Percentiles rank a stretch among this genome's conserved stretches.
Evolutionary conservation across 139 green algal species (phyloP).

Genomic region (Raphidocelis subcapitata): DNA sequence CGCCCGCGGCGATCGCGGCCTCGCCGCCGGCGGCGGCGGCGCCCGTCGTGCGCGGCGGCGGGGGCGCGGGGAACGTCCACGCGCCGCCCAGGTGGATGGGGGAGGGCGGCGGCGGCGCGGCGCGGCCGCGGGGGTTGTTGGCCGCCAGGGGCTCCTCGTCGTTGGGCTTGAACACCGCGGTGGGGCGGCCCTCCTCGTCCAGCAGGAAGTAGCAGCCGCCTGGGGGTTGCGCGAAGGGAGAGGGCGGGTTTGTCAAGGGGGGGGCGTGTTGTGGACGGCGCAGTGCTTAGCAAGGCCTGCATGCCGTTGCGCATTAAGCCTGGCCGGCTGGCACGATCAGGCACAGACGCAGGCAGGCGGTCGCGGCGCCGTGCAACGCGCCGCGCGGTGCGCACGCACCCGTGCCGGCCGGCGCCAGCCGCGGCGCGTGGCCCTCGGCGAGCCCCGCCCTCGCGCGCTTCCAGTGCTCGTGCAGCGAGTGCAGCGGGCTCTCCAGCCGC

Average conservation of each 20-base stretch:
- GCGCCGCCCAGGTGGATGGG: too few species aligned
- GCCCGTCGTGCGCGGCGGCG: too few species aligned
- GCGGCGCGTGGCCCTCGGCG: slow-evolving; percentile 30
- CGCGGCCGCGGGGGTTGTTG: slow-evolving; percentile 75
- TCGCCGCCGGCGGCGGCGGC: neutral
- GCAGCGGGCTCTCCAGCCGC: slow-evolving; percentile 36
- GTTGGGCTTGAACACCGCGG: slow-evolving; percentile 85
- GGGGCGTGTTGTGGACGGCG: neutral
- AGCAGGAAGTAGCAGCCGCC: slow-evolving; percentile 58
- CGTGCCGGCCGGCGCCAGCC: slow-evolving; percentile 57
- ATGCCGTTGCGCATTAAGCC: too few species aligned
- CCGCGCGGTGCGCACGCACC: slow-evolving; percentile 40
- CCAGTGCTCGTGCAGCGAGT: slow-evolving; percentile 42
- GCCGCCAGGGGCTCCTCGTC: slow-evolving; percentile 80
- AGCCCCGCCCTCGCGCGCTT: slow-evolving; percentile 26
- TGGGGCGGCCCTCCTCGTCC: slow-evolving; percentile 30
- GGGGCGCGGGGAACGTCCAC: too few species aligned
- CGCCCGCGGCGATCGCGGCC: neutral
- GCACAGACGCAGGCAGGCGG: slow-evolving; percentile 32
- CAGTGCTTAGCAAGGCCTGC: too few species aligned
- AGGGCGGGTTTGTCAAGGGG: neutral
- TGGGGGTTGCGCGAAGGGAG: neutral
- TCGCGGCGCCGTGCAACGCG: too few species aligned
- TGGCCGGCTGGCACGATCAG: slow-evolving; percentile 4
- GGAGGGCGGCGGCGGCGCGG: too few species aligned